Evolutionary conservation across 345 rosid genomes (phyloP), one percentile per base, ranked within the genome.

Genomic region (Brassica cretica): DNA sequence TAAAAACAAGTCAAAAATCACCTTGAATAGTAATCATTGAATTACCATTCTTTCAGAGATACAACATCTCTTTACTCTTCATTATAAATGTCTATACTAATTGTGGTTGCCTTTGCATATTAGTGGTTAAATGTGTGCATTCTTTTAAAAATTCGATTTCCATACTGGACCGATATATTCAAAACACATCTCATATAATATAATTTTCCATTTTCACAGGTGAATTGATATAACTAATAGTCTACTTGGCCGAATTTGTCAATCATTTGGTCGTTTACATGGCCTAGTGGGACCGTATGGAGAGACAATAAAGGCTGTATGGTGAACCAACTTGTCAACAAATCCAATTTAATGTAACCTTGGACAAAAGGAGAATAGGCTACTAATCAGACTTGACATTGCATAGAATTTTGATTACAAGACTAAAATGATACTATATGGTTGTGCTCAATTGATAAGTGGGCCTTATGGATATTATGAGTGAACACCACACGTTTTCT

Each of bases 321-420:
- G 62, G 25, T 73, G 70, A 74, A 74, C 74, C 51, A 79, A 68
- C 49, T 73, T 68, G 74, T 73, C 82, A 79, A 68, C 78, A 63
- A 73, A 62, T 1, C 71, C 65, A 79, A 79, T 79, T 68, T 73
- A 73, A 35, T 79, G 77, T 33, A 74, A 74, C 75, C 71, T 74
- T 74, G 32, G 78, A 68, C 78, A 9, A 25, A 55, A 10, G 1
- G 0, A 10, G 24, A 33, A 16, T 65, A 15, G 68, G 68, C 71
- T 59, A 67, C 14, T 39, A 19, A 59, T 24, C 35, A 66, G 39
- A 78, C 68, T 14, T 49, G 55, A 49, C 55, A 49, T 24, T 59
- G 68, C 55, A 58, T 1, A 65, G 14, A 49, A 55, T 58, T 18
- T 46, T 19, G 11, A 55, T 56, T 65, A 41, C n/a, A 68, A 18